These are phyloP conservation scores for Gymnopilus junonius DNA, from an alignment of 768 basidiomycete genomes.

Conservation along the genomic window DNA sequence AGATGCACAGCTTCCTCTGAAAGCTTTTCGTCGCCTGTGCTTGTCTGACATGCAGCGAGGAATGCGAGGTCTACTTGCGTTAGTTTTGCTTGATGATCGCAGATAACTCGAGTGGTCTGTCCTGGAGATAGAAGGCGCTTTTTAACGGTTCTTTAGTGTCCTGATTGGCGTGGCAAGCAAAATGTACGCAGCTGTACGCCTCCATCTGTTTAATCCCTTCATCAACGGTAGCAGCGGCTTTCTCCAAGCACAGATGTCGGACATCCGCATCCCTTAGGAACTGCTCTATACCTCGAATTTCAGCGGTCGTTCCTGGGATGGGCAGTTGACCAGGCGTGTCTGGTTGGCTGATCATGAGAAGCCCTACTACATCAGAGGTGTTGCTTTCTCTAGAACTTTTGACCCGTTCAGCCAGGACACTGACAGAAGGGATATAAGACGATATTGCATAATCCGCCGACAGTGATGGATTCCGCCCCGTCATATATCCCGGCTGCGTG, in stretches of 20 bases:
- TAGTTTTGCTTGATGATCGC: not conserved
- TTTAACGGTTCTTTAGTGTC: not conserved
- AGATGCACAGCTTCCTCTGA: slow-evolving; percentile 12
- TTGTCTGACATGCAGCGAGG: slow-evolving; percentile 2
- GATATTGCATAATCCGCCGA: slow-evolving; percentile 11
- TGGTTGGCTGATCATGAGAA: slow-evolving; percentile 10
- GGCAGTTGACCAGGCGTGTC: slow-evolving; percentile 1
- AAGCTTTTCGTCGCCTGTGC: not conserved
- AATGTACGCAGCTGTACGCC: not conserved
- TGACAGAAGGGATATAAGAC: slow-evolving; percentile 12
- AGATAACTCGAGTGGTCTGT: not conserved
- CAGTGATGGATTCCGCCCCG: not conserved
- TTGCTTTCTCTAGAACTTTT: too few relatives aligned
- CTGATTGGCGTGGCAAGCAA: slow-evolving; percentile 9
- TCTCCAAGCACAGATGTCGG: not conserved
- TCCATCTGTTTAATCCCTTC: not conserved
- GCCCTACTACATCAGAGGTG: not conserved
- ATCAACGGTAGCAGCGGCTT: not conserved
- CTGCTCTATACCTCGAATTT: not conserved
- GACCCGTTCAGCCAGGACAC: not conserved
- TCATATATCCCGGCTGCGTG: slow-evolving; percentile 17
- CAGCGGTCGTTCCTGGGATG: slow-evolving; percentile 8
- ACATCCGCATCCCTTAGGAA: not conserved
- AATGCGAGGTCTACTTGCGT: not conserved
- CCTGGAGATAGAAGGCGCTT: not conserved